Percentiles rank a stretch among this genome's conserved stretches.
Conservation (phyloP, 495 filamentous ascomycete genomes). For the Sordaria brevicollis region DNA sequence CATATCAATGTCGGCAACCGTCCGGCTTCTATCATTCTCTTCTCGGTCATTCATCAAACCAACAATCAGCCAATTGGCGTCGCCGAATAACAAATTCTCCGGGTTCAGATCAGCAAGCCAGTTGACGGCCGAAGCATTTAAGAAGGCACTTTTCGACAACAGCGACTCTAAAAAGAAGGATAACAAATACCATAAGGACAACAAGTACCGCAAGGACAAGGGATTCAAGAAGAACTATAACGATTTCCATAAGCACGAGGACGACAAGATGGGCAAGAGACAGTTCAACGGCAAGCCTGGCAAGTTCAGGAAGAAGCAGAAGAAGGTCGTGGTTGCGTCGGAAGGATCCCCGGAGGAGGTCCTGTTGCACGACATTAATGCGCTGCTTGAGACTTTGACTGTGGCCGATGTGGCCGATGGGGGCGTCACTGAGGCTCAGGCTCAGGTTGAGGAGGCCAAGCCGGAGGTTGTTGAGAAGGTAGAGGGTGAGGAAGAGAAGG, state of each 20-base stretch:
- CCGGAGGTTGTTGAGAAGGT: conserved; percentile 2
- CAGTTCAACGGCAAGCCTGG: conserved; percentile 5
- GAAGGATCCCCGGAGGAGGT: conserved; percentile 60
- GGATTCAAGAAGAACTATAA: too few relatives aligned
- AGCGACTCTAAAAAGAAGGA: background rate
- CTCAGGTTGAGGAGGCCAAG: background rate
- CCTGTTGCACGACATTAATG: conserved; percentile 57
- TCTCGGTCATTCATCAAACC: background rate
- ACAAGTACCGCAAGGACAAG: too few relatives aligned
- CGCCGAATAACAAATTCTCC: background rate
- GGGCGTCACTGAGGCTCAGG: conserved; percentile 3
- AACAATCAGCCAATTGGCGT: background rate
- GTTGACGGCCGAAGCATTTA: background rate
- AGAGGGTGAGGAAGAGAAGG: background rate
- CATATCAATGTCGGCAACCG: background rate
- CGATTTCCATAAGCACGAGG: background rate
- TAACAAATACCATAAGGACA: background rate
- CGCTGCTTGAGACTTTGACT: conserved; percentile 47
- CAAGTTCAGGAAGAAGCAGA: conserved; percentile 12
- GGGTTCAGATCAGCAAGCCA: background rate
- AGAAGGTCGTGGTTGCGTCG: conserved; percentile 6
- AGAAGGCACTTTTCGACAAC: background rate
- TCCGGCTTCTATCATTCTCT: background rate
- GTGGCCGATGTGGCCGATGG: conserved; percentile 22
- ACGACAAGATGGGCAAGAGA: background rate